Evolutionary conservation across 192 early-diverging fungal genomes (phyloP), one percentile per base, ranked within the genome.

Genomic region (Coemansia sp.): DNA sequence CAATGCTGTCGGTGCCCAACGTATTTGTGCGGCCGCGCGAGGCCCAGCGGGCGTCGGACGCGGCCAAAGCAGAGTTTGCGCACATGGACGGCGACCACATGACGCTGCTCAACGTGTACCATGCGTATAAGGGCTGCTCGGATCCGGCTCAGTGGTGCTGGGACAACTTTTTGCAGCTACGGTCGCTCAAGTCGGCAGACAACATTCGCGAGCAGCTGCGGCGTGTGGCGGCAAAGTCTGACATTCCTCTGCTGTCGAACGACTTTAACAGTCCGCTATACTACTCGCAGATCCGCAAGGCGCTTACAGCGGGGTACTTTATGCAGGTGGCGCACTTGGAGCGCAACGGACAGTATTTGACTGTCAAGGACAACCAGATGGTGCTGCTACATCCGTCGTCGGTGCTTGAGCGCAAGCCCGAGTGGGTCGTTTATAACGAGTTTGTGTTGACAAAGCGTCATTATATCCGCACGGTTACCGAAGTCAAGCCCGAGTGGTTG

Each of bases 391-490:
- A 98, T 65, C 96, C 96, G 21, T 95, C 94, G 31, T 92, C 90
- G 22, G 87, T 89, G 66, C 75, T 99, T 25, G 87, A 87, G 54
- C 87, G 89, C 62, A 94, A 94, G 59, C 92, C 95, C n/a, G 95
- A 98, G 77, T 99, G 98, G 98, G 94, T 98, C 2, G 75, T 98
- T 36, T 99, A 98, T 83, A 97, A 99, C 65, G 97, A 99, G 77
- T 99, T 96, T 88, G 97, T 98, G 8, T 74, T 99, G 47, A 99
- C 97, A 9, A 88, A 89, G 46, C 89, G 93, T 56, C 93, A 97
- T 76, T 98, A 95, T 76, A 97, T 99, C 66, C 91, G 97, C 31
- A 98, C 94, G 0, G 89, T 89, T 37, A 92, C 93, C 0, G 91
- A 91, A 64, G 86, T 98, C 46, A 89, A 90, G 66, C 87, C 88